Base-by-base conservation (phyloP, 2,329 filamentous ascomycete genomes). In the Xylaria sp. region DNA sequence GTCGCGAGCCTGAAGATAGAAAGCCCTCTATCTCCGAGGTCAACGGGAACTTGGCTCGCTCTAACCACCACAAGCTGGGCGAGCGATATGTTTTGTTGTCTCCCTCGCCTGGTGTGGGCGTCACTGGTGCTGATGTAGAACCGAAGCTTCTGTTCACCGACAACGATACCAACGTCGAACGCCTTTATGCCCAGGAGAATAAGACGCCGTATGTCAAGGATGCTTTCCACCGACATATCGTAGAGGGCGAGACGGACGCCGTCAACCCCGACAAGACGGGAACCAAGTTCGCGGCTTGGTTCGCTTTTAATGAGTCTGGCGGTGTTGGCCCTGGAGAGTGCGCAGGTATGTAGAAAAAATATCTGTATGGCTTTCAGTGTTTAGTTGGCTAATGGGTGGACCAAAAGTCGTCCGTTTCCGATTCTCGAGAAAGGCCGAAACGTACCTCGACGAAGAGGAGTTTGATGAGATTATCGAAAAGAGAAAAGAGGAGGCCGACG, bases 201-300 rank as follows among this genome's bases (percentile, higher is more conserved):
- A 83, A 86, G 67, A 85, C 88, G 42, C 85, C 87, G 0, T 96
- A 92, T 69, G 92, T 97, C 72, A 97, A 97, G 76, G 93, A 97
- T 74, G 94, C 90, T 10, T 96, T 97, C 76, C 93, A 97, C 73
- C 83, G 89, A 64, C 84, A 91, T 70, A 92, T 97, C 61, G 90
- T 96, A 52, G 83, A 94, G 59, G 84, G 86, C 30, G 85, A 97
- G 71, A 89, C 91, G 75, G 83, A 79, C 16, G 90, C 90, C 0
- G 80, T 96, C 62, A 97, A 97, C 71, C 92, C 93, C 11, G 81
- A 83, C 30, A 81, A 87, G 65, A 83, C 79, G 4, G 94, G 93
- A 13, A 97, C 93, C 47, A 97, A 97, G 76, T 88, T 86, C 68
- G 91, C 88, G 51, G 92, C 92, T 13, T 96, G 91, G 91, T 97